Base-by-base conservation (phyloP, 2,329 filamentous ascomycete genomes). In the Thielaviopsis punctulata region DNA sequence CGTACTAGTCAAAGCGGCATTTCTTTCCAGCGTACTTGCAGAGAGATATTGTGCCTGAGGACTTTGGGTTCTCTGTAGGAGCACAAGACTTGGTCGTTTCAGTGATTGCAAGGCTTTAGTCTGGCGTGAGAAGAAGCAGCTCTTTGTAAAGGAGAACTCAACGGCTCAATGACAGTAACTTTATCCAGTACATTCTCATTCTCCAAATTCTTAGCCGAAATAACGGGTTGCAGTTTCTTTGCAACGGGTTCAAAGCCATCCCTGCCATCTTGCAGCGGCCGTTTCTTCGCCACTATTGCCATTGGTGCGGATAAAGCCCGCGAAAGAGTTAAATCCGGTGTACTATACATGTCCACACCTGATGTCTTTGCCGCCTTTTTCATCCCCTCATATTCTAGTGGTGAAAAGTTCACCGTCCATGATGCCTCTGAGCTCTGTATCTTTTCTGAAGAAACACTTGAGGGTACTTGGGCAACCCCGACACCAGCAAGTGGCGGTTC, bases 381-480 rank as follows among this genome's bases (percentile, higher is more conserved):
- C 27, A 33, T 8, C 27, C 15, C 27, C 9, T 2, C 8, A 33
- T 3, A 13, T 33, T 3, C 12, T 19, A 9, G 9, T 8, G 45
- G 15, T n/a, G 41, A 21, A 4, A 30, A 48, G 21, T 19, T 23
- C 10, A 48, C 15, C 23, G 25, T n/a, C 22, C 21, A n/a, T 36
- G 39, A 43, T 13, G 13, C 39, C 12, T 48, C 23, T 13, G 19
- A 22, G 5, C 24, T 19, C 63, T 47, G 70, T 75, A 8, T 71
- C 69, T 23, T 79, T 71, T 80, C 82, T 86, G 9, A 69, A 62
- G 1, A 72, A 64, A 54, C 79, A 73, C 58, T 85, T 6, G 22
- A 13, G 25, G 21, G 22, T 13, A n/a, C 79, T 53, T 82, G 73
- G 23, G 70, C 76, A 52, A 82, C 71, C 6, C 77, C 73, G 13